These are phyloP conservation scores for Suillus bovinus DNA, from an alignment of 768 basidiomycete genomes.

Conservation along the genomic window DNA sequence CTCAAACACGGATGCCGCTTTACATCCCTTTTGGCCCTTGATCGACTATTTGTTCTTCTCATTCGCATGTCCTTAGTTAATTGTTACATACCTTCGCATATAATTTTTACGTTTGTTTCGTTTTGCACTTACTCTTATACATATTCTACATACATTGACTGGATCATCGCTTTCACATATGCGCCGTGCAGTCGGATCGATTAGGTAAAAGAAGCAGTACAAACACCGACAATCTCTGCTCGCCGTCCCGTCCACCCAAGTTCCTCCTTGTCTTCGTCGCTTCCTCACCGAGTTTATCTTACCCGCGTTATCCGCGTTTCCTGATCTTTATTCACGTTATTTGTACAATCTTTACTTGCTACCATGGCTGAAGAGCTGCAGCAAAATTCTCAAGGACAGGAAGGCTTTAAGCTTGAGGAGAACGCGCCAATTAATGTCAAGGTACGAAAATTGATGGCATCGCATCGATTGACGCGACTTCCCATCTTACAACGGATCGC, in stretches of 20 bases:
- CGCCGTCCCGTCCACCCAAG: neutral
- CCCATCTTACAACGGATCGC: constrained; percentile 1
- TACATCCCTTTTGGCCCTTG: neutral
- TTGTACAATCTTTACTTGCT: neutral
- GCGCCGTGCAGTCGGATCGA: neutral
- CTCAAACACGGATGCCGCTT: neutral
- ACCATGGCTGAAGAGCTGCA: constrained; percentile 59
- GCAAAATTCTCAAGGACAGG: constrained; percentile 34
- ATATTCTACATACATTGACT: neutral
- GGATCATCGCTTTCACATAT: neutral
- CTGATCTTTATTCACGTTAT: constrained; percentile 4
- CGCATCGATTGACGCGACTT: constrained; percentile 6
- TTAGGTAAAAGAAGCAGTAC: constrained; percentile 9
- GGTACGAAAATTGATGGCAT: constrained; percentile 40
- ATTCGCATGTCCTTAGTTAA: neutral
- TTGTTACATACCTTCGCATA: constrained; percentile 1
- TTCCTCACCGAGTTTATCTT: neutral
- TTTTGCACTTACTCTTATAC: neutral
- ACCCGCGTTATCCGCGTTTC: constrained; percentile 5
- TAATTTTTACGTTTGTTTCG: neutral
- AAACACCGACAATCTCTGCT: constrained; percentile 12
- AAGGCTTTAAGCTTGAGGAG: constrained; percentile 53
- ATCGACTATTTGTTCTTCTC: neutral
- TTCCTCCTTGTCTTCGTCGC: neutral
- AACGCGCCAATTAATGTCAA: constrained; percentile 78